Evolutionary conservation across 169 alveolate species (phyloP), one percentile per base, ranked within the genome.

Genomic region (Plasmodium billcollinsi): DNA sequence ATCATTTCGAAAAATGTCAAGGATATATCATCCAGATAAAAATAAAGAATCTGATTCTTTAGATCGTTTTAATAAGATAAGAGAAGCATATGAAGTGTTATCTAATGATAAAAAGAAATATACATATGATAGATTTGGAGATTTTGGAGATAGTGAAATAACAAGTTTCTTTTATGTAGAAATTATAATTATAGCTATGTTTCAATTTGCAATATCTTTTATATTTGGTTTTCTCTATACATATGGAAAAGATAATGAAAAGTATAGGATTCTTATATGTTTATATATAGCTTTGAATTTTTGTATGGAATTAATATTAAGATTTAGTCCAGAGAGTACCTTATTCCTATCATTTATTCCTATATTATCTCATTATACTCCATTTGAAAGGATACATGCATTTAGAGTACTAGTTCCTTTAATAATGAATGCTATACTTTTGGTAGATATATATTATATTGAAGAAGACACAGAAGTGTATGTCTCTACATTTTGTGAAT

Each of bases 11-110:
- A 80, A 80, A 47, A 52, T 94, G 43, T 92, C 97, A 58, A 75
- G 93, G 72, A 95, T 96, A 92, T 96, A 94, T 69, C 99, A 97
- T 89, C 99, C 99, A 8, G 99, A 97, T 88, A 88, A 93, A 12
- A 94, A 88, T 91, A 95, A 93, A 88, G 94, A 93, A 54, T 89
- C 90, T 33, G 97, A 96, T 65, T 96, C 96, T 66, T 96, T 94
- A 54, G 97, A 95, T 6, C 92, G 92, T 49, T 97, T 96, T 93
- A 96, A 93, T 91, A 95, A 95, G 80, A 95, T 97, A 18, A 97
- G 98, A 73, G 96, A 97, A 92, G 99, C 99, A 9, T 96, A 97
- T 90, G 99, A 97, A 88, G 96, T 97, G 2, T 91, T 97, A 58
- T 73, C 93, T 65, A 97, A 96, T 88, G 93, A 94, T 39, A 97